Conservation (phyloP, 192 early-diverging fungal genomes). For the Podila epicladia region DNA sequence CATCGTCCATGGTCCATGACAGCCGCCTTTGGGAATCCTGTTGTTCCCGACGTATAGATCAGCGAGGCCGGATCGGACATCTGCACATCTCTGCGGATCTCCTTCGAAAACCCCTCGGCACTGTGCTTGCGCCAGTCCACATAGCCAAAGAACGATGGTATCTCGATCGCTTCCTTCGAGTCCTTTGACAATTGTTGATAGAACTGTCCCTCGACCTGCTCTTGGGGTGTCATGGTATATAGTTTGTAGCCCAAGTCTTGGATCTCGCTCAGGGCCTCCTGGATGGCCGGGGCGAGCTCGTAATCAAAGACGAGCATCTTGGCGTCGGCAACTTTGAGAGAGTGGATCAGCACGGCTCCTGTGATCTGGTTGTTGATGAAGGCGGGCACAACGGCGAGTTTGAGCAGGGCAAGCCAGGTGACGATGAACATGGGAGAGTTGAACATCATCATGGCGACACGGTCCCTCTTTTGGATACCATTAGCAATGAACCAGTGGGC, state of each 20-base stretch:
- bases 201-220: constrained; percentile 16
- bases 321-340: constrained; percentile 50
- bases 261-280: constrained; percentile 31
- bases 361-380: constrained; percentile 71
- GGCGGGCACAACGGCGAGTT: constrained; percentile 64
- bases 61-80: constrained; percentile 42
- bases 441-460: constrained; percentile 67
- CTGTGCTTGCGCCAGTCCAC: constrained; percentile 17
- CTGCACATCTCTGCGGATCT: constrained; percentile 3
- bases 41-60: constrained; percentile 66
- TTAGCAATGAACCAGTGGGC: constrained; percentile 42
- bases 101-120: constrained; percentile 28
- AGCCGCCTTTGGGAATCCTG: constrained; percentile 70
- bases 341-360: constrained; percentile 51
- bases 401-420: constrained; percentile 60
- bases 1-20: constrained; percentile 59
- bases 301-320: constrained; percentile 58
- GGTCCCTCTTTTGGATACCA: constrained; percentile 25
- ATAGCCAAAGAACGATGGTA: constrained; percentile 50
- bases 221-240: constrained; percentile 31
- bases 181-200: constrained; percentile 31
- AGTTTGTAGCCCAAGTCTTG: constrained; percentile 28
- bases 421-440: constrained; percentile 69
- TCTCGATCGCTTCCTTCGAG: constrained; percentile 26
- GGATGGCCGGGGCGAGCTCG: constrained; percentile 20